Evolutionary conservation across 2,329 filamentous ascomycete species (phyloP).

Genomic region (Aureobasidium namibiae): DNA sequence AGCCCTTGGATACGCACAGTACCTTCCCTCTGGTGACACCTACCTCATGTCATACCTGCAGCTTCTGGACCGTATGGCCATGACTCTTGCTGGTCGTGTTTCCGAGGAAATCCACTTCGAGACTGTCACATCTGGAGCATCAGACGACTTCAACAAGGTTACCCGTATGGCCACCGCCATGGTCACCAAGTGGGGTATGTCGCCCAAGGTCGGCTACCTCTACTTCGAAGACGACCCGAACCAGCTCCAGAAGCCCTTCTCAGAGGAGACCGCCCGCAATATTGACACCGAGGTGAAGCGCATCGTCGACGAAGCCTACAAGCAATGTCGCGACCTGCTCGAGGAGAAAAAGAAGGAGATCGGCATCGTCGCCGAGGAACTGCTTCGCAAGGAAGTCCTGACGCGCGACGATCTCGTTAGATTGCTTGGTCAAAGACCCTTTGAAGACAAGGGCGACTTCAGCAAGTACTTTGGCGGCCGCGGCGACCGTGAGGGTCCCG

Average conservation of each 20-base stretch:
- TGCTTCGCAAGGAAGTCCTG: slow-evolving; percentile 85
- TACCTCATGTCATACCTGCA: slow-evolving; percentile 95
- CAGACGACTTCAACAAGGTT: slow-evolving; percentile 97
- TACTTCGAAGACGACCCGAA: slow-evolving; percentile 76
- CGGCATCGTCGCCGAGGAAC: slow-evolving; percentile 83
- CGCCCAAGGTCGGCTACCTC: slow-evolving; percentile 81
- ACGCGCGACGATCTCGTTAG: slow-evolving; percentile 87
- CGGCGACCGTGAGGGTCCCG: slow-evolving; percentile 35
- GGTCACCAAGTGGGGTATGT: slow-evolving; percentile 99
- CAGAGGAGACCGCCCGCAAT: slow-evolving; percentile 81
- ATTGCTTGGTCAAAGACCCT: slow-evolving; percentile 75
- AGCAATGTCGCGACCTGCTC: slow-evolving; percentile 77
- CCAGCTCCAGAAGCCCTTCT: slow-evolving; percentile 88
- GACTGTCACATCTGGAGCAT: slow-evolving; percentile 88
- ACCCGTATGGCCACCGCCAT: slow-evolving; percentile 92
- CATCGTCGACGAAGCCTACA: slow-evolving; percentile 88
- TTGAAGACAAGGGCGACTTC: slow-evolving; percentile 80
- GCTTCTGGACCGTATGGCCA: slow-evolving; percentile 98
- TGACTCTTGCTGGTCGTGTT: slow-evolving; percentile 93
- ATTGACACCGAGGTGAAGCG: slow-evolving; percentile 88
- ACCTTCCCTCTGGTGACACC: slow-evolving; percentile 82
- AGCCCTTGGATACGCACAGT: slow-evolving; percentile 91
- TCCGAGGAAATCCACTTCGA: slow-evolving; percentile 96
- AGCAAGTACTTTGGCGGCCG: slow-evolving; percentile 72
- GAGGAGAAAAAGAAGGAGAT: slow-evolving; percentile 81